Evolutionary conservation across 371 early-diverging fungal genomes (phyloP).

Genomic region (Mucor circinelloides): DNA sequence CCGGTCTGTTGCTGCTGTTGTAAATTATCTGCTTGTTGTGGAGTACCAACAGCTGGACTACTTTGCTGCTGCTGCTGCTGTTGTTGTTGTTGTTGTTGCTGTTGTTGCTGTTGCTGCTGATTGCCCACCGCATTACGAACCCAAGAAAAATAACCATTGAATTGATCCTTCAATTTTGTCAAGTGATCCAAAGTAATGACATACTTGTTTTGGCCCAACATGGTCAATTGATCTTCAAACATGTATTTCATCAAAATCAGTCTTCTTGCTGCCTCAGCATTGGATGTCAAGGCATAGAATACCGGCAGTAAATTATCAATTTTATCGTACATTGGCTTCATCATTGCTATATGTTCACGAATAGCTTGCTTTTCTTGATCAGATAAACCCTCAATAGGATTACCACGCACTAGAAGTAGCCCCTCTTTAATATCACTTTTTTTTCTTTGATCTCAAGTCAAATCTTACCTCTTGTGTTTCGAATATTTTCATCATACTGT

Average conservation of each 20-base stretch:
- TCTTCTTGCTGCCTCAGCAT: slow-evolving; percentile 46
- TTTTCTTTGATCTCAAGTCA: neutral
- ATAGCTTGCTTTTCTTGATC: slow-evolving; percentile 58
- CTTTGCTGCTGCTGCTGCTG: slow-evolving; percentile 8
- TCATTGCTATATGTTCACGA: slow-evolving; percentile 38
- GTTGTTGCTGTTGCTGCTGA: slow-evolving; percentile 25
- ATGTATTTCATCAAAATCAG: slow-evolving; percentile 63
- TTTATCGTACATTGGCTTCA: slow-evolving; percentile 52
- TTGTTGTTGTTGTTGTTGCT: slow-evolving; percentile 12
- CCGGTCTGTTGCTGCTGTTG: neutral
- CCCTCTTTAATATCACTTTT: neutral
- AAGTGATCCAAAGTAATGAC: slow-evolving; percentile 51
- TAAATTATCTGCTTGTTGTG: slow-evolving; percentile 1
- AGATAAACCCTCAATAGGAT: slow-evolving; percentile 38
- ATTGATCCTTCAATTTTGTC: slow-evolving; percentile 50
- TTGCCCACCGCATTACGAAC: slow-evolving; percentile 41
- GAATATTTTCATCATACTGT: slow-evolving; percentile 50
- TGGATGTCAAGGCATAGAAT: slow-evolving; percentile 46
- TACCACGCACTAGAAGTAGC: slow-evolving; percentile 30
- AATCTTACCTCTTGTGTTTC: slow-evolving; percentile 42
- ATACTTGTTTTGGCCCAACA: slow-evolving; percentile 48
- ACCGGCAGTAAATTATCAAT: slow-evolving; percentile 51
- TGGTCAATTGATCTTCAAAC: slow-evolving; percentile 61
- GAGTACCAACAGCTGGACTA: neutral
- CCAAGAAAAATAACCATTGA: slow-evolving; percentile 53